A percentile compares a stretch with the other conserved stretches of the same genome.
These are phyloP conservation scores for Dendrobium officinale DNA, from an alignment of 106 monocot species.

Conservation along the genomic window DNA sequence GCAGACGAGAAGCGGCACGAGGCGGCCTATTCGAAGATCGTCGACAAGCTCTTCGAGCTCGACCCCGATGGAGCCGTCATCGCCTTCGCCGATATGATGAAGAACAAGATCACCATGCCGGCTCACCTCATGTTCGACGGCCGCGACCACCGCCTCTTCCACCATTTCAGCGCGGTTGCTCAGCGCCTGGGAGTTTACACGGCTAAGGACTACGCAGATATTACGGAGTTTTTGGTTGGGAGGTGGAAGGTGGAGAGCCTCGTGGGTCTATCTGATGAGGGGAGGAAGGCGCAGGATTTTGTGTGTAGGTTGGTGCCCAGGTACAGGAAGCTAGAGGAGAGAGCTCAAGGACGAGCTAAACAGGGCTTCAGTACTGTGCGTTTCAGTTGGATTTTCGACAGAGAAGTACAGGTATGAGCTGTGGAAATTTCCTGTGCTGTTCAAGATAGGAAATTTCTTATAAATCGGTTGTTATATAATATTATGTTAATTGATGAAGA, in stretches of 20 bases:
- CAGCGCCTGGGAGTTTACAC: slow-evolving; percentile 46
- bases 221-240: slow-evolving; percentile 38
- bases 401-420: slow-evolving; percentile 1
- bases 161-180: slow-evolving; percentile 32
- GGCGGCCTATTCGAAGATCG: slow-evolving; percentile 49
- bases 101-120: slow-evolving; percentile 46
- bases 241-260: slow-evolving; percentile 38
- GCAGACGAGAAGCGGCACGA: slow-evolving; percentile 58
- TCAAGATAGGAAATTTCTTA: too few species aligned
- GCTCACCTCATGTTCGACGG: slow-evolving; percentile 59
- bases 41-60: slow-evolving; percentile 48
- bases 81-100: slow-evolving; percentile 54
- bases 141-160: slow-evolving; percentile 29
- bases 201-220: slow-evolving; percentile 44
- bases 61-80: slow-evolving; percentile 44
- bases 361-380: slow-evolving; percentile 14
- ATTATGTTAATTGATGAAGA: too few species aligned
- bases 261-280: slow-evolving; percentile 13
- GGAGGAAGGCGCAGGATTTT: slow-evolving; percentile 19
- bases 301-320: slow-evolving; percentile 21
- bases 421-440: too few species aligned
- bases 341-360: slow-evolving; percentile 14
- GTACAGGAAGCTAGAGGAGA: slow-evolving; percentile 22
- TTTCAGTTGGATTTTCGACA: slow-evolving; percentile 79
- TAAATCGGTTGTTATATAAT: too few species aligned